Base-by-base conservation (phyloP, 345 rosid genomes). In the Salix arbutifolia region DNA sequence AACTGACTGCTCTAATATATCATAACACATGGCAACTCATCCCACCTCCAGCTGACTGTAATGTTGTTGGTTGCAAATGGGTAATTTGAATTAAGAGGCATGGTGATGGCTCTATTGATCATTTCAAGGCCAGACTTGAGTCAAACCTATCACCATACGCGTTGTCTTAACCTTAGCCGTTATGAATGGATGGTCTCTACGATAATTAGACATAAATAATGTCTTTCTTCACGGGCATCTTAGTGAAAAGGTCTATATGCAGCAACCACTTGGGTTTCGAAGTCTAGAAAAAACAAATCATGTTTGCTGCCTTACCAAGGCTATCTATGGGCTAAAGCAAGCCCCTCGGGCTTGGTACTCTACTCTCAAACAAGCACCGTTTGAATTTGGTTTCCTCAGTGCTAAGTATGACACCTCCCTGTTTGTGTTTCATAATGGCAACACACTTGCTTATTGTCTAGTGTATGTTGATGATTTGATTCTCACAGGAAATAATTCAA, bases 321-420 rank as follows among this genome's bases (percentile, higher is more conserved):
- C 9, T 5, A 52, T 18, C 0, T 50, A 50, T 18, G 9, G 56
- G 0, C n/a, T 50, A 4, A 50, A 52, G 6, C 58, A 52, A 52
- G 6, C 3, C 18, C n/a, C n/a, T 52, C 1, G 0, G 18, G n/a
- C 3, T 18, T 52, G 58, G 58, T 18, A 52, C 1, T 52, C 9
- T 1, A 1, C 58, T 52, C 2, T 52, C n/a, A 52, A 6, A 52
- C 3, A 5, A 0, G n/a, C 9, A 18, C 1, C 6, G 1, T 5
- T 2, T 17, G 3, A 6, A 52, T 52, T 52, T 18, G 9, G 18
- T 18, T 6, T 52, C 9, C 18, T 52, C 2, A 52, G 18, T 52
- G 8, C 3, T 6, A 52, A 52, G 18, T 52, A 3, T 2, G 1
- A 52, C 8, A 17, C 16, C 1, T 48, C 7, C 4, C 1, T 48